Percentiles rank a stretch among this genome's conserved stretches.
Evolutionary conservation across 495 filamentous ascomycete genomes (phyloP).

Genomic region (Aspergillus olivimuriae): DNA sequence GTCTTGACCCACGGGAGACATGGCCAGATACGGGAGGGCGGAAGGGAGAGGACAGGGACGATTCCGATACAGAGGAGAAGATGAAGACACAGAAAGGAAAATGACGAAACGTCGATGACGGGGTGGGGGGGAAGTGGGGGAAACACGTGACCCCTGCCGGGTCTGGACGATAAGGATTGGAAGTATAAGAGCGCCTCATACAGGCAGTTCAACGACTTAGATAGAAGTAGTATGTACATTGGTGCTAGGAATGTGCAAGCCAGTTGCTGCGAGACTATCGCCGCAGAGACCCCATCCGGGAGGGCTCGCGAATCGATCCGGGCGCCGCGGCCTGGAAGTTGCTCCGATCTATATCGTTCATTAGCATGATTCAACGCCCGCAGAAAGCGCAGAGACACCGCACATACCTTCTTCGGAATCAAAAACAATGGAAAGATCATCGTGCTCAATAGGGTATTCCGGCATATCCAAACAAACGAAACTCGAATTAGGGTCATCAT

Average conservation of each 20-base stretch:
- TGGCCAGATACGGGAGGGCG: slow-evolving; percentile 20
- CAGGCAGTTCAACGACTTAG: too few relatives aligned
- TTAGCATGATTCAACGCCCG: slow-evolving; percentile 4
- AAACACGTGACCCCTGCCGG: slow-evolving; percentile 7
- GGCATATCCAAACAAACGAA: slow-evolving; percentile 81
- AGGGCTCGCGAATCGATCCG: slow-evolving; percentile 40
- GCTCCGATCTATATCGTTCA: slow-evolving; percentile 33
- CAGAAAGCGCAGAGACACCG: not conserved
- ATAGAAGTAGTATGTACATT: not conserved
- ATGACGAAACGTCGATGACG: not conserved
- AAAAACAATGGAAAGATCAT: slow-evolving; percentile 81
- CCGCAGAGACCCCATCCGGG: slow-evolving; percentile 45
- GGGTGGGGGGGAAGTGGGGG: not conserved
- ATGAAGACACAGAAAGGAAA: not conserved
- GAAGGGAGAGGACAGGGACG: slow-evolving; percentile 7
- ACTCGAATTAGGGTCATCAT: slow-evolving; percentile 50
- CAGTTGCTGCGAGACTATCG: slow-evolving; percentile 20
- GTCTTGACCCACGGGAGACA: slow-evolving; percentile 21
- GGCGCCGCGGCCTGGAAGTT: slow-evolving; percentile 41
- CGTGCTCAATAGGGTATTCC: slow-evolving; percentile 83
- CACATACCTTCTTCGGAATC: slow-evolving; percentile 71
- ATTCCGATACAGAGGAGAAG: not conserved
- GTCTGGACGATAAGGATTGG: too few relatives aligned
- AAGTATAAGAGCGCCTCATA: too few relatives aligned
- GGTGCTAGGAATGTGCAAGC: not conserved